A percentile compares a stretch with the other conserved stretches of the same genome.
Evolutionary conservation across 106 monocot species (phyloP).

Genomic region (Dioscorea dumetorum): DNA sequence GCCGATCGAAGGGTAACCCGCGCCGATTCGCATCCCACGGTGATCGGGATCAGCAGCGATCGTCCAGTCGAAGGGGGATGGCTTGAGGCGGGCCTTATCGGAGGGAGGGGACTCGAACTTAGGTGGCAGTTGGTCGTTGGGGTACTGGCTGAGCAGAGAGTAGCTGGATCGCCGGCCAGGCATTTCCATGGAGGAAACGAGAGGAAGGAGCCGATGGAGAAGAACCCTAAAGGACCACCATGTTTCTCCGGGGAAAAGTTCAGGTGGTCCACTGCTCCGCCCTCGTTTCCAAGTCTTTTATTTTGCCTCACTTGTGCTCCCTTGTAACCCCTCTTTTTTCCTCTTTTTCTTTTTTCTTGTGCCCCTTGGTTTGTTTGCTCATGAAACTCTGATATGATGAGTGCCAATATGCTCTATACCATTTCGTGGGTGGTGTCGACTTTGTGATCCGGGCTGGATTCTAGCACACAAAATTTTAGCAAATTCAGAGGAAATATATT

Average conservation of each 20-base stretch:
- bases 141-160: slow-evolving; percentile 51
- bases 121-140: slow-evolving; percentile 35
- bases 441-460: too few species aligned
- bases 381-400: too few species aligned
- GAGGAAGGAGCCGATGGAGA: too few species aligned
- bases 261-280: too few species aligned
- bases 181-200: slow-evolving; percentile 35
- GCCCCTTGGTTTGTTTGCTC: too few species aligned
- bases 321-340: too few species aligned
- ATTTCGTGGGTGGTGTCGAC: too few species aligned
- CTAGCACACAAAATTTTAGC: too few species aligned
- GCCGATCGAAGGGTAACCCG: slow-evolving; percentile 6
- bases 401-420: too few species aligned
- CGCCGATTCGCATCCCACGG: slow-evolving; percentile 8
- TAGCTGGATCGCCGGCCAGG: slow-evolving; percentile 48
- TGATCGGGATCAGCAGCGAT: slow-evolving; percentile 3
- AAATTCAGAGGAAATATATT: too few species aligned
- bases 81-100: slow-evolving; percentile 8
- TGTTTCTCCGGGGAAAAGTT: too few species aligned
- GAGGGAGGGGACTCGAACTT: slow-evolving; percentile 8
- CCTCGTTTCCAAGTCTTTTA: neutral
- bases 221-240: too few species aligned
- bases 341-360: neutral
- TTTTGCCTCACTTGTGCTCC: neutral
- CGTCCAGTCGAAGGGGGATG: slow-evolving; percentile 19